Base-by-base conservation (phyloP, 2,329 filamentous ascomycete genomes). In the Hansfordia pulvinata region DNA sequence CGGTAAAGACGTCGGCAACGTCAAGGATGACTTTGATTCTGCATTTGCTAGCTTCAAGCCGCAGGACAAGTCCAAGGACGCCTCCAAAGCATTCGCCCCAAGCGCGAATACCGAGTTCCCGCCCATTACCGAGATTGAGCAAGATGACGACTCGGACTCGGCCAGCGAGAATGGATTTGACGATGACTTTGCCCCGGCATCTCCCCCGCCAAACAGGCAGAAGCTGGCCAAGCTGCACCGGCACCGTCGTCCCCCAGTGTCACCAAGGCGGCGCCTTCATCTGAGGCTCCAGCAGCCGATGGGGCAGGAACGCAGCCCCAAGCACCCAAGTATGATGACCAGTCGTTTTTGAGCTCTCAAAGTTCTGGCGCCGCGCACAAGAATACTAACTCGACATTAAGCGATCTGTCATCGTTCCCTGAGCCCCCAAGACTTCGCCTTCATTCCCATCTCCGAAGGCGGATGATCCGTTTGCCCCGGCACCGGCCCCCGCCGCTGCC, bases 111-210 rank as follows among this genome's bases (percentile, higher is more conserved):
- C 72, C 13, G 90, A 96, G 47, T 96, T 96, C 46, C 90, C 90
- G 17, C 90, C 88, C 1, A 93, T 96, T 33, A 76, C 78, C n/a
- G 83, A 88, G 47, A 56, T 94, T 31, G 78, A 81, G 34, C 67
- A 73, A 17, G 79, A 86, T 30, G 82, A 88, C 14, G 78, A 92
- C n/a, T 86, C 80, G 17, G 84, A 92, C 31, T 78, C 76, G 17
- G 77, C 75, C 29, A 80, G 72, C 32, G 81, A 83, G 25, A 84
- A 82, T 21, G 84, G 86, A 0, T 96, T 96, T 45, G 88, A 92
- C 26, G 90, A 98, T 46, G 78, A 94, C 50, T 96, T 96, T 47
- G 76, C 80, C 1, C 73, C 81, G 10, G 66, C 69, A 2, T 66
- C 65, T 4, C 59, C 62, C 45, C 49, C 15, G 39, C 47, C 17